Conservation (phyloP, 768 basidiomycete genomes). For the Clitopilus passeckerianus region DNA sequence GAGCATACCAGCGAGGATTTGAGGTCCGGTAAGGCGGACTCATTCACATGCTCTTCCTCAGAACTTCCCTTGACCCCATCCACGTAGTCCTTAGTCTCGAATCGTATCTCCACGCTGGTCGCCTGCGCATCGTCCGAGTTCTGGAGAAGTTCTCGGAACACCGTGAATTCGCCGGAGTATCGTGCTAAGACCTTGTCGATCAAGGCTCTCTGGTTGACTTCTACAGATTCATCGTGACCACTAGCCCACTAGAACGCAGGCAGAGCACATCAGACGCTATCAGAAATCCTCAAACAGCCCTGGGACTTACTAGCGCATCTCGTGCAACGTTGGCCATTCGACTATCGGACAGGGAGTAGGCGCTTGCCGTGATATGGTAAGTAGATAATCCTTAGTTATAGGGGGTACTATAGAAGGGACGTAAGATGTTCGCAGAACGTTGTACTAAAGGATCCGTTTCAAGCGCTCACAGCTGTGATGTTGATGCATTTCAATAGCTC, state of each 20-base stretch:
- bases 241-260: constrained; percentile 35
- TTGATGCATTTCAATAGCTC: too few species aligned
- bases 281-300: background rate
- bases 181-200: constrained; percentile 96
- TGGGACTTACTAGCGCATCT: constrained; percentile 19
- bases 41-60: constrained; percentile 5
- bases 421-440: too few species aligned
- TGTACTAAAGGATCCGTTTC: too few species aligned
- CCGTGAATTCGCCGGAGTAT: constrained; percentile 92
- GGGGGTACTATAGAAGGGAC: too few species aligned
- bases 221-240: constrained; percentile 76
- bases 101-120: constrained; percentile 70
- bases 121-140: constrained; percentile 93
- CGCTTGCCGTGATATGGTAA: too few species aligned
- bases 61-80: constrained; percentile 20
- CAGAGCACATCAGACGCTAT: background rate
- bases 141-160: constrained; percentile 82
- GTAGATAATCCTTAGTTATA: too few species aligned
- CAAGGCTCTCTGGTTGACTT: constrained; percentile 93
- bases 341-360: background rate
- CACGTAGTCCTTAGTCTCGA: constrained; percentile 57
- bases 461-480: too few species aligned
- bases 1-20: constrained; percentile 52
- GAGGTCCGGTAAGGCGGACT: constrained; percentile 48
- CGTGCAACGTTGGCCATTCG: constrained; percentile 10